phyloP scores from a whole-genome alignment of 2,329 filamentous ascomycete species.

The Xylariaceae sp. region DNA sequence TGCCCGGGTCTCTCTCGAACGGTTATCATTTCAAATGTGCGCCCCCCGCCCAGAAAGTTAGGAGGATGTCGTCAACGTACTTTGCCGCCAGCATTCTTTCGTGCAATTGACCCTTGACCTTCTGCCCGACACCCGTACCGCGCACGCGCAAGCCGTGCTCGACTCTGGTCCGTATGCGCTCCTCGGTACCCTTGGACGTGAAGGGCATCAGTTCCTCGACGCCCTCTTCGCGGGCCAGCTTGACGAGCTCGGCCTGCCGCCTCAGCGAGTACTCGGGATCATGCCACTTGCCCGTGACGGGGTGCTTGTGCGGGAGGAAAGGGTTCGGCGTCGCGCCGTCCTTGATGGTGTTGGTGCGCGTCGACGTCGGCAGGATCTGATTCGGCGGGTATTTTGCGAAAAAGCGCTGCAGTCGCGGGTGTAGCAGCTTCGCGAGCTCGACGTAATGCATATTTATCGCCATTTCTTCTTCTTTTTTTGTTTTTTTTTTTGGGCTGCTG shows the following conservation, averaged over 20 bases:
- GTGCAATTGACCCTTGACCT: slow-evolving; percentile 91
- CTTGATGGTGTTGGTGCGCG: slow-evolving; percentile 31
- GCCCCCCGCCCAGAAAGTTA: neutral
- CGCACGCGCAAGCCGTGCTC: slow-evolving; percentile 79
- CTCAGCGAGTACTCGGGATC: slow-evolving; percentile 77
- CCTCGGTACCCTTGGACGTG: slow-evolving; percentile 68
- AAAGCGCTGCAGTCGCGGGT: slow-evolving; percentile 74
- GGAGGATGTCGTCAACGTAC: slow-evolving; percentile 40
- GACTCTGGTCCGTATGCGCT: slow-evolving; percentile 63
- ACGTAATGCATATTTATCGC: slow-evolving; percentile 35
- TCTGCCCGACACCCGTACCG: slow-evolving; percentile 87
- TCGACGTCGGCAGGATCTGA: slow-evolving; percentile 45
- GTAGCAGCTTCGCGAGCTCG: slow-evolving; percentile 65
- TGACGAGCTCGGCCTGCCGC: slow-evolving; percentile 84
- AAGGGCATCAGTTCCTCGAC: slow-evolving; percentile 76
- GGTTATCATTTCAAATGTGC: neutral
- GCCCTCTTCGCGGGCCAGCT: slow-evolving; percentile 71
- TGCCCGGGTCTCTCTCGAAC: neutral
- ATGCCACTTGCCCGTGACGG: slow-evolving; percentile 74
- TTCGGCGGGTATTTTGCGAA: slow-evolving; percentile 82
- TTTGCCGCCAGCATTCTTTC: slow-evolving; percentile 78
- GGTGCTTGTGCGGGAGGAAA: slow-evolving; percentile 74
- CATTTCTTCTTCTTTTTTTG: slow-evolving; percentile 10
- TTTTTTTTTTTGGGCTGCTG: neutral
- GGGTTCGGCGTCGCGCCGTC: slow-evolving; percentile 57